Evolutionary conservation across 768 basidiomycete genomes (phyloP).

Genomic region (Trametes maxima): DNA sequence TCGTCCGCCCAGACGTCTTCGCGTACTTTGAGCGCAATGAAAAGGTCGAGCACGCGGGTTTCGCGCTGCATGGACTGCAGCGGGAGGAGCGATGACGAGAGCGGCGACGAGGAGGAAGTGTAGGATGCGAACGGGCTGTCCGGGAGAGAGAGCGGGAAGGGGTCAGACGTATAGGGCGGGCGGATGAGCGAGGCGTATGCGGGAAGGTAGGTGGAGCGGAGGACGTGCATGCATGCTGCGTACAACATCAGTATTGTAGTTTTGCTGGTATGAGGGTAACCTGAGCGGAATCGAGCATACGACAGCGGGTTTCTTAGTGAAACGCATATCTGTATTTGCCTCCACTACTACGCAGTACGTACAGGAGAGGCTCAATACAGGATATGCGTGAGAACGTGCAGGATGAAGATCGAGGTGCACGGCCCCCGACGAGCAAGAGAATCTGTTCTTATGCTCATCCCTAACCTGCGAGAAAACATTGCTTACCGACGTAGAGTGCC

Average conservation of each 20-base stretch:
- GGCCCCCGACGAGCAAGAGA: not conserved
- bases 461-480: not conserved
- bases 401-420: not conserved
- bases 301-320: not conserved
- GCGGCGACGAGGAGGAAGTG: conserved; percentile 24
- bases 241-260: not conserved
- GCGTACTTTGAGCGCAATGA: conserved; percentile 77
- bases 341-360: conserved; percentile 3
- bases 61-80: conserved; percentile 65
- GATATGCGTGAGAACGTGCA: not conserved
- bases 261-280: not conserved
- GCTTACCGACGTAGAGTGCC: conserved; percentile 66
- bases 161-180: conserved; percentile 73
- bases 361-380: conserved; percentile 6
- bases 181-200: conserved; percentile 65
- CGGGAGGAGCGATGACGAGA: conserved; percentile 28
- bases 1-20: conserved; percentile 82
- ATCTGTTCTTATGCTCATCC: not conserved
- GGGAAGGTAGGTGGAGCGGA: conserved; percentile 74
- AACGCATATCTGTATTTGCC: conserved; percentile 8
- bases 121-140: conserved; percentile 28
- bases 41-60: conserved; percentile 72
- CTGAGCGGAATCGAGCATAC: not conserved
- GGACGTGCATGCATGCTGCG: conserved; percentile 77
- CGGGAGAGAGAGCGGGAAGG: conserved; percentile 58